These are phyloP conservation scores for Penicillium sp. DNA, from an alignment of 2,329 filamentous ascomycete genomes.

Conservation along the genomic window DNA sequence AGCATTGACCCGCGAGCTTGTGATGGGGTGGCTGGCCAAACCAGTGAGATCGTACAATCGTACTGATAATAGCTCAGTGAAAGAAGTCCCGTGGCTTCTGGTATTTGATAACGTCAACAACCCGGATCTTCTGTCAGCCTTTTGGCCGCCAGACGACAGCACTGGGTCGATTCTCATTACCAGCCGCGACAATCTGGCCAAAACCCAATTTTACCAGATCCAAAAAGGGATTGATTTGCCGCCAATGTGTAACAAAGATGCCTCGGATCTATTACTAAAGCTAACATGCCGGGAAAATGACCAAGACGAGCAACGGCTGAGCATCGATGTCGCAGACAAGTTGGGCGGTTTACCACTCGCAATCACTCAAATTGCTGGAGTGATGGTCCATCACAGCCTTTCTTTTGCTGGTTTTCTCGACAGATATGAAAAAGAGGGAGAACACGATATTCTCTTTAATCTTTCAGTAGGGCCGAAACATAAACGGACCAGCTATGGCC, in stretches of 20 bases:
- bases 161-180: background rate
- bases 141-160: background rate
- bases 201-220: background rate
- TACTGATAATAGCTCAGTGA: background rate
- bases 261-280: background rate
- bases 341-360: slow-evolving; percentile 4
- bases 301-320: background rate
- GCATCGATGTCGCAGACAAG: background rate
- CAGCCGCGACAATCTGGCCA: background rate
- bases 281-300: background rate
- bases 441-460: background rate
- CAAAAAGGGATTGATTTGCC: background rate
- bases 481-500: background rate
- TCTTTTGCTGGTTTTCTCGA: background rate
- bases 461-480: background rate
- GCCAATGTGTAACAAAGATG: background rate
- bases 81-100: background rate
- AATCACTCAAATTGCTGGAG: slow-evolving; percentile 2
- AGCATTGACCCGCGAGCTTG: background rate
- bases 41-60: background rate
- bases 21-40: background rate
- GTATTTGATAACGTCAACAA: background rate
- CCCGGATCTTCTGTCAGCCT: background rate
- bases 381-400: background rate
- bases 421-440: background rate